phyloP scores from a whole-genome alignment of 225 moss, liverwort and hornwort genomes.

The Pleurozium schreberi region DNA sequence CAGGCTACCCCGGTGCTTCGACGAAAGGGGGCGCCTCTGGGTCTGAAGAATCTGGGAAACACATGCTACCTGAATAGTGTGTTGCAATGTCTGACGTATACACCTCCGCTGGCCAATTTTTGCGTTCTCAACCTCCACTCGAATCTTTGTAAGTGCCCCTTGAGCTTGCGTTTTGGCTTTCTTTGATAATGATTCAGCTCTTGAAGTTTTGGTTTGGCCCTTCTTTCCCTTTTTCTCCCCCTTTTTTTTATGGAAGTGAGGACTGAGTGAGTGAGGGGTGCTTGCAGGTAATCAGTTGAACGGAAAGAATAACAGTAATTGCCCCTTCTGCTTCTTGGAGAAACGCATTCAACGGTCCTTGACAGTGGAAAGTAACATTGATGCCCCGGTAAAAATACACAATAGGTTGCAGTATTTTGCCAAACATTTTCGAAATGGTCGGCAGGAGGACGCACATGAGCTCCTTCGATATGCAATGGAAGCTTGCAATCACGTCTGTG shows the following conservation, averaged over 20 bases:
- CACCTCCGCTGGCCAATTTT: conserved; percentile 73
- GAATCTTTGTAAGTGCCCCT: conserved; percentile 36
- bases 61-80: conserved; percentile 87
- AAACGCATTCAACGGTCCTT: conserved; percentile 58
- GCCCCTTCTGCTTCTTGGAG: conserved; percentile 84
- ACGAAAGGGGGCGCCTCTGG: conserved; percentile 64
- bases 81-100: conserved; percentile 81
- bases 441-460: conserved; percentile 83
- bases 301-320: conserved; percentile 55
- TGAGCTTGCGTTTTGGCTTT: neutral
- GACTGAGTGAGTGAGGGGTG: neutral
- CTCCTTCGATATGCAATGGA: conserved; percentile 71
- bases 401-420: conserved; percentile 62
- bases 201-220: neutral
- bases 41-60: conserved; percentile 73
- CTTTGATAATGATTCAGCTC: neutral
- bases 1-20: conserved; percentile 27
- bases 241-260: neutral
- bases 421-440: conserved; percentile 70
- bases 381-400: conserved; percentile 61
- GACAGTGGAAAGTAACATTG: conserved; percentile 35
- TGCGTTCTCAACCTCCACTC: conserved; percentile 64
- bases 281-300: conserved; percentile 57
- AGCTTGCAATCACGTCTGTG: conserved; percentile 68
- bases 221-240: too few species aligned